A percentile compares a stretch with the other conserved stretches of the same genome.
These are phyloP conservation scores for Phtheirospermum japonicum DNA, from an alignment of 257 asterid genomes.

Conservation along the genomic window DNA sequence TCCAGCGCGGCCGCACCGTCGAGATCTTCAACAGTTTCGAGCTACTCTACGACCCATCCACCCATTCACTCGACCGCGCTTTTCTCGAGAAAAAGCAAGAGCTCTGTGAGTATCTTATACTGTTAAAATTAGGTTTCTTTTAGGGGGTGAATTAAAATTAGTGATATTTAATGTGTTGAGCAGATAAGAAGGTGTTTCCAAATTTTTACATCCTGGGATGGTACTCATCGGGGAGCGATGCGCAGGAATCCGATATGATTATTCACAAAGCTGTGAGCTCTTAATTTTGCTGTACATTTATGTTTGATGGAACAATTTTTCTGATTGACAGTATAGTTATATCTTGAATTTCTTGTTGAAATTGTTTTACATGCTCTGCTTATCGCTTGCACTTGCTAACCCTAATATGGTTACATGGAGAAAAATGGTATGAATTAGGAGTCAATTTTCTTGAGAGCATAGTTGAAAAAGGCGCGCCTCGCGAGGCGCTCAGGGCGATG, in stretches of 20 bases:
- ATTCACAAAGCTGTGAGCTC: conserved; percentile 91
- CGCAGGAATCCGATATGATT: conserved; percentile 81
- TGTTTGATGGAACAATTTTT: conserved; percentile 7
- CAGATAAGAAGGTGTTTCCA: conserved; percentile 97
- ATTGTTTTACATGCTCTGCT: not conserved
- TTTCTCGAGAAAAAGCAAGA: conserved; percentile 94
- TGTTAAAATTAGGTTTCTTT: not conserved
- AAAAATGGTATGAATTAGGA: conserved; percentile 1
- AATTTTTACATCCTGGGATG: conserved; percentile 86
- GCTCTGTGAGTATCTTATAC: conserved; percentile 55
- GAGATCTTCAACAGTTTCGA: conserved; percentile 98
- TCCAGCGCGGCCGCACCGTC: conserved; percentile 89
- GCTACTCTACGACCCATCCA: conserved; percentile 65
- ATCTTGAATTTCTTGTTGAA: conserved; percentile 6
- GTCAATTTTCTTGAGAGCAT: conserved; percentile 7
- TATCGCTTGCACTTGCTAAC: not conserved
- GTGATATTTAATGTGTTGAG: conserved; percentile 28
- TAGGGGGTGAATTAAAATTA: not conserved
- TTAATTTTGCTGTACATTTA: conserved; percentile 3
- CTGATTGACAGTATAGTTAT: not conserved
- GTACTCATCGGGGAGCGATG: conserved; percentile 97
- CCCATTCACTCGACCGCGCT: conserved; percentile 78
- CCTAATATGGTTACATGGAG: conserved; percentile 14
- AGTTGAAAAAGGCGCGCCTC: no score
- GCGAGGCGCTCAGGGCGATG: no score